A percentile compares a stretch with the other conserved stretches of the same genome.
phyloP scores from a whole-genome alignment of 208 protist species.

The Acanthamoeba rhysodes region DNA sequence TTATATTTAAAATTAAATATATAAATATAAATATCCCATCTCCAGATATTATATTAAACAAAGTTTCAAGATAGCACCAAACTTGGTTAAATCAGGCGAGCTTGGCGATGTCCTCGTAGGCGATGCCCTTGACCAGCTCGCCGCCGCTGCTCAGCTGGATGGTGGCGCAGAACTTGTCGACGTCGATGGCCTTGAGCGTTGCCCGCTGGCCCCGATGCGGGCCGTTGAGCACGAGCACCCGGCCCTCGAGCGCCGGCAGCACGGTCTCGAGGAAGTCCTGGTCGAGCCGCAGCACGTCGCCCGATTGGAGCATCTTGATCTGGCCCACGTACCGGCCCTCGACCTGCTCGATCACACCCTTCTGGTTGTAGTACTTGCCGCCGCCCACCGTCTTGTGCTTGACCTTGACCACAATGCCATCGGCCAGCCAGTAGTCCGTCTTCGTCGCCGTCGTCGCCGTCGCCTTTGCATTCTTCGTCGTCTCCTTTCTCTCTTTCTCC shows the following conservation, averaged over 20 bases:
- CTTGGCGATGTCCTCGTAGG: constrained; percentile 83
- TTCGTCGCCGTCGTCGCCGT: constrained; percentile 63
- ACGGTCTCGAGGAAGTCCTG: constrained; percentile 85
- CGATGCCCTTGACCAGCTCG: constrained; percentile 47
- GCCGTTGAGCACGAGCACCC: constrained; percentile 83
- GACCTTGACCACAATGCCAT: constrained; percentile 84
- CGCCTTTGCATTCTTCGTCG: not conserved
- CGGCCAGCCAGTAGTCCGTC: constrained; percentile 73
- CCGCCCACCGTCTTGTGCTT: constrained; percentile 83
- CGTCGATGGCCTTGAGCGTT: constrained; percentile 79
- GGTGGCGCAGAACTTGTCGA: constrained; percentile 82
- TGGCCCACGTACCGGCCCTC: constrained; percentile 80
- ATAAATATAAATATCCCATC: no score
- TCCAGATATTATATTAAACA: no score
- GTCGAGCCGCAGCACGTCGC: constrained; percentile 84
- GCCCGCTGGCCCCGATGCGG: constrained; percentile 78
- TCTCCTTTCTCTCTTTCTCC: constrained; percentile 39
- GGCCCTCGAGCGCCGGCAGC: constrained; percentile 69
- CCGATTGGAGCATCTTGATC: constrained; percentile 80
- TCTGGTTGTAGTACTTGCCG: constrained; percentile 88
- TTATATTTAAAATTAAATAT: no score
- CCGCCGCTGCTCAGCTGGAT: not conserved
- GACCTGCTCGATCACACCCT: constrained; percentile 82
- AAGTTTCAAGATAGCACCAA: no score
- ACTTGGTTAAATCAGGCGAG: no score